Evolutionary conservation across 2,329 filamentous ascomycete genomes (phyloP), one percentile per base, ranked within the genome.

Genomic region (Fusarium miscanthi): DNA sequence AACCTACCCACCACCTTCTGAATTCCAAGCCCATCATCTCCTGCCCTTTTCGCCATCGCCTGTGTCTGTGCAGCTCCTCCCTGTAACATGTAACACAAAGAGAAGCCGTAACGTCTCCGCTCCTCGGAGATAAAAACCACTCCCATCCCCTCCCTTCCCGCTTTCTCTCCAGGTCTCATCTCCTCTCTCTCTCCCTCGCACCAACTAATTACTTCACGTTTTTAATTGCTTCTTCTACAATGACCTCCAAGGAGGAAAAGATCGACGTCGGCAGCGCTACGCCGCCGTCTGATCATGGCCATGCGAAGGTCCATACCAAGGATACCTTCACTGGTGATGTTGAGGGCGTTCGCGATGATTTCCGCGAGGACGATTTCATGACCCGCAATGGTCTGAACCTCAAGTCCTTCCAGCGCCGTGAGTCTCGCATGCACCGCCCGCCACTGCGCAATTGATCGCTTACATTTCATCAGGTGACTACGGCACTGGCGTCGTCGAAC

Each of bases 401-500:
- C 17, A 51, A 43, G 40, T 78, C 76, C 8, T 78, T 78, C 66
- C 41, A 59, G 14, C 58, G 63, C 41, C 76, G 76, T 77, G 64
- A 27, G 75, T 69, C 38, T 69, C 37, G 8, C n/a, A 13, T 16
- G 2, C 6, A 19, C 37, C 17, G 8, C 7, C 37, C 42, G 5
- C 4, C 12, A 8, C 4, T 23, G 16, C 7, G 23, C 41, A 38
- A 38, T 23, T 16, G 5, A 25, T 14, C 23, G 4, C 74, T 76
- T 54, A 75, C 70, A 23, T n/a, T 8, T 16, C 6, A 19, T 8
- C 25, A 77, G 75, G 75, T 57, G 76, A 78, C 59, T 78, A 70
- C 48, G 76, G 76, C 9, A 76, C 73, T 33, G 76, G 76, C 14
- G 72, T 35, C 25, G 62, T 78, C 54, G 76, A 85, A 74, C 79